phyloP scores from a whole-genome alignment of 441 rosid genomes.

The Arabidopsis hybrid region DNA sequence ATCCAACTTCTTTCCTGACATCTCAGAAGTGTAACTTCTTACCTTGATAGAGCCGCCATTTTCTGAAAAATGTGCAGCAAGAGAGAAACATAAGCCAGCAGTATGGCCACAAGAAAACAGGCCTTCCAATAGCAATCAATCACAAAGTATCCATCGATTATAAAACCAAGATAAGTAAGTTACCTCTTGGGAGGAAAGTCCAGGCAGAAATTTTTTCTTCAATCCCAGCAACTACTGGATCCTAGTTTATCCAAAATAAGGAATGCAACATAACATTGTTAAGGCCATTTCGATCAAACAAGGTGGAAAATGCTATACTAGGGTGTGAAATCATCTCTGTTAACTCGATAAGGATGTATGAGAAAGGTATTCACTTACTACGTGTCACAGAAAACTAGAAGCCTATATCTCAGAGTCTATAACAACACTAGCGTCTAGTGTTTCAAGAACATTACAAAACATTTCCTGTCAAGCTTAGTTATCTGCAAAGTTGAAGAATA shows the following conservation, averaged over 20 bases:
- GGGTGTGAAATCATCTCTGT: slow-evolving; percentile 13
- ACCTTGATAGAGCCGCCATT: slow-evolving; percentile 61
- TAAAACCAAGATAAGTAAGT: slow-evolving; percentile 1
- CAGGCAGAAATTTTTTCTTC: slow-evolving; percentile 87
- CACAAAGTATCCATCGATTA: background rate
- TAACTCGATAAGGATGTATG: background rate
- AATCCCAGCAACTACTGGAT: slow-evolving; percentile 61
- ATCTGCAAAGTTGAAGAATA: slow-evolving; percentile 4
- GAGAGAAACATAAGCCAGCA: slow-evolving; percentile 26
- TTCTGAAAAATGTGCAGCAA: slow-evolving; percentile 50
- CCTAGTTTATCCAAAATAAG: slow-evolving; percentile 52
- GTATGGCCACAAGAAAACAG: slow-evolving; percentile 8
- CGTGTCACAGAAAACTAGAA: background rate
- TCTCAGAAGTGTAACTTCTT: slow-evolving; percentile 62
- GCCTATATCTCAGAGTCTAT: slow-evolving; percentile 11
- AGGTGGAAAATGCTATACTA: background rate
- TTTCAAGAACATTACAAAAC: slow-evolving; percentile 8
- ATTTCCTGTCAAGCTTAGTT: background rate
- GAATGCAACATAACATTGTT: background rate
- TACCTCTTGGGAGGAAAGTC: slow-evolving; percentile 91
- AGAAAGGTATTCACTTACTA: slow-evolving; percentile 12
- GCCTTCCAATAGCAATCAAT: slow-evolving; percentile 4
- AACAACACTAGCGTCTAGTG: slow-evolving; percentile 5
- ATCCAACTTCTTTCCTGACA: slow-evolving; percentile 49
- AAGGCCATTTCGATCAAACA: slow-evolving; percentile 2